Evolutionary conservation across 1,284 basidiomycete genomes (phyloP).

Genomic region (Trichosporon asahii): DNA sequence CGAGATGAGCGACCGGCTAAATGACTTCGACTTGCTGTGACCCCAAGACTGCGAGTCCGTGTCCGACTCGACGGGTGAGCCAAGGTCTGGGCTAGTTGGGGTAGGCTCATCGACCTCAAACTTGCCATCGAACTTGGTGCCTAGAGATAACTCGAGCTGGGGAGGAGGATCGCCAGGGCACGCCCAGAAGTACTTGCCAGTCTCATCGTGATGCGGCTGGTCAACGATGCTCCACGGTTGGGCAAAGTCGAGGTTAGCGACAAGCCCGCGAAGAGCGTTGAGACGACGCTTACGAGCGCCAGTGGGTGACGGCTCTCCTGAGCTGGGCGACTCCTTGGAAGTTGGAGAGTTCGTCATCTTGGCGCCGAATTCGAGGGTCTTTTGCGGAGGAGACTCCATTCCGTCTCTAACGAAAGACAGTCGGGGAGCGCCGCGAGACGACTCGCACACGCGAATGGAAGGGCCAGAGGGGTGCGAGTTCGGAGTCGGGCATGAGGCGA

Average conservation of each 20-base stretch:
- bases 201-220: slow-evolving; percentile 9
- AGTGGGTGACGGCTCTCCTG: neutral
- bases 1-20: slow-evolving; percentile 16
- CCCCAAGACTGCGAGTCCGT: neutral
- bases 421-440: slow-evolving; percentile 14
- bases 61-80: neutral
- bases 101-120: slow-evolving; percentile 10
- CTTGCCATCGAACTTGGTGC: slow-evolving; percentile 16
- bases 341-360: neutral
- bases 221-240: slow-evolving; percentile 39
- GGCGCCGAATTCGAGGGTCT: neutral
- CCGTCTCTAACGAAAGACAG: slow-evolving; percentile 15
- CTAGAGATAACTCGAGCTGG: slow-evolving; percentile 20
- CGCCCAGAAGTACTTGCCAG: slow-evolving; percentile 23
- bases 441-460: slow-evolving; percentile 19
- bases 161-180: slow-evolving; percentile 16
- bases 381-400: slow-evolving; percentile 4
- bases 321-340: slow-evolving; percentile 7
- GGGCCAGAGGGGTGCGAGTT: slow-evolving; percentile 12
- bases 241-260: slow-evolving; percentile 44
- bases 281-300: slow-evolving; percentile 33
- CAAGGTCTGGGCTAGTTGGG: neutral
- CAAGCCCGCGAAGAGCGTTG: slow-evolving; percentile 40
- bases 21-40: neutral
- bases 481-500: slow-evolving; percentile 1